A percentile compares a stretch with the other conserved stretches of the same genome.
Evolutionary conservation across 306 rosid genomes (phyloP).

Genomic region (Glycyrrhiza uralensis): DNA sequence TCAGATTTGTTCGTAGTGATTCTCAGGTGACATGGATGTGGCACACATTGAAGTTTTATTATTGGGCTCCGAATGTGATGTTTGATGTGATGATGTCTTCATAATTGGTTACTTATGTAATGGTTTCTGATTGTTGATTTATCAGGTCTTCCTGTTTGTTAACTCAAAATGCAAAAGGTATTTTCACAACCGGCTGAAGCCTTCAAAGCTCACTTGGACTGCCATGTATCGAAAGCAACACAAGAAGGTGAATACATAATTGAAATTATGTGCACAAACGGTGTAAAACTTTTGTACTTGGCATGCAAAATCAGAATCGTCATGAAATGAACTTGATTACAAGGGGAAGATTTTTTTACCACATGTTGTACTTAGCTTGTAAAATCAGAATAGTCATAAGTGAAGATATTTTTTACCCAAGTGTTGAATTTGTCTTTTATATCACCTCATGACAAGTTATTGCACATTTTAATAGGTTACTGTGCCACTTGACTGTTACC

Average conservation of each 20-base stretch:
- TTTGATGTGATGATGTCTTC: not conserved
- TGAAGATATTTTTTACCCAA: too few species aligned
- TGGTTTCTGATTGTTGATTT: not conserved
- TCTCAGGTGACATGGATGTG: slow-evolving; percentile 51
- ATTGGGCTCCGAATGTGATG: not conserved
- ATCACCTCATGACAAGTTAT: not conserved
- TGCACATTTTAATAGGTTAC: not conserved
- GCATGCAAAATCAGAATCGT: not conserved
- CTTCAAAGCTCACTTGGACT: slow-evolving; percentile 76
- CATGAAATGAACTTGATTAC: not conserved
- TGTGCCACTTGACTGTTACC: not conserved
- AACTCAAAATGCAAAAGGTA: slow-evolving; percentile 75
- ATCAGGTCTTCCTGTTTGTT: slow-evolving; percentile 63
- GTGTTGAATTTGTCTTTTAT: not conserved
- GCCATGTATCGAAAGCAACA: slow-evolving; percentile 78
- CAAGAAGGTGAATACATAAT: slow-evolving; percentile 51
- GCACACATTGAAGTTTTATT: not conserved
- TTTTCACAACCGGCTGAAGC: slow-evolving; percentile 75
- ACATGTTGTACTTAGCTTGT: not conserved
- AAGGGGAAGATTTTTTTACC: too few species aligned
- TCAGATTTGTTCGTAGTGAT: slow-evolving; percentile 71
- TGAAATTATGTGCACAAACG: not conserved
- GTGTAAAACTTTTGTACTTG: not conserved
- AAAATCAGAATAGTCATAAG: not conserved
- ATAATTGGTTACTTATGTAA: not conserved